phyloP scores from a whole-genome alignment of 305 asterid genomes.

The Fraxinus dipetala region DNA sequence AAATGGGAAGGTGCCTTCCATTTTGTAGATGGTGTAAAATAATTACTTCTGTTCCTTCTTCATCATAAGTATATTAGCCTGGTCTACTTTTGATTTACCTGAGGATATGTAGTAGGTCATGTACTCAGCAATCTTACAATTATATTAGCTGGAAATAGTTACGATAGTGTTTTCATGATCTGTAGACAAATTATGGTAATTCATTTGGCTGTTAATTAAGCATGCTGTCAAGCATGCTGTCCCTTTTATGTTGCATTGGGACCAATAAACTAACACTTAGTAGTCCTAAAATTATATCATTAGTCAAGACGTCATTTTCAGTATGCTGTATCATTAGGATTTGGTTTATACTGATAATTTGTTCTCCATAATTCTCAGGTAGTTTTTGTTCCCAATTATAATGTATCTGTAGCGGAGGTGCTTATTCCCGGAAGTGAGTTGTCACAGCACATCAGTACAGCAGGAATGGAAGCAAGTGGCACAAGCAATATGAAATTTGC shows the following conservation, averaged over 20 bases:
- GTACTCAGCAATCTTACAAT: background rate
- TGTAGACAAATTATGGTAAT: background rate
- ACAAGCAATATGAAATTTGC: slow-evolving; percentile 99
- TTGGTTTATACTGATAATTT: background rate
- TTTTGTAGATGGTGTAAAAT: background rate
- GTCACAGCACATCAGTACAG: slow-evolving; percentile 98
- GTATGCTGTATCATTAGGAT: background rate
- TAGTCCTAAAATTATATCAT: slow-evolving; percentile 3
- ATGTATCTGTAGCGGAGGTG: slow-evolving; percentile 96
- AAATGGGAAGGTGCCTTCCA: background rate
- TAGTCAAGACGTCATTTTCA: background rate
- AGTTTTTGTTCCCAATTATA: slow-evolving; percentile 93
- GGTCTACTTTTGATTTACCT: background rate
- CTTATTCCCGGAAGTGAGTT: slow-evolving; percentile 98
- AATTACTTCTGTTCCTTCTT: background rate
- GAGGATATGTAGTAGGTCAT: slow-evolving; percentile 4
- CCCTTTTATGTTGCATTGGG: slow-evolving; percentile 6
- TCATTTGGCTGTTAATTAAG: background rate
- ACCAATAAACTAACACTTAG: background rate
- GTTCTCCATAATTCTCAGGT: slow-evolving; percentile 47
- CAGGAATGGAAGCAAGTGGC: slow-evolving; percentile 99
- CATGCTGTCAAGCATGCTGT: slow-evolving; percentile 13
- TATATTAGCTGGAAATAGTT: background rate
- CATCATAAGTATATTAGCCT: background rate
- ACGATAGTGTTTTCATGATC: background rate